Base-by-base conservation (phyloP, 805 yeast genomes). In the Lipomyces yamanashiensis region DNA sequence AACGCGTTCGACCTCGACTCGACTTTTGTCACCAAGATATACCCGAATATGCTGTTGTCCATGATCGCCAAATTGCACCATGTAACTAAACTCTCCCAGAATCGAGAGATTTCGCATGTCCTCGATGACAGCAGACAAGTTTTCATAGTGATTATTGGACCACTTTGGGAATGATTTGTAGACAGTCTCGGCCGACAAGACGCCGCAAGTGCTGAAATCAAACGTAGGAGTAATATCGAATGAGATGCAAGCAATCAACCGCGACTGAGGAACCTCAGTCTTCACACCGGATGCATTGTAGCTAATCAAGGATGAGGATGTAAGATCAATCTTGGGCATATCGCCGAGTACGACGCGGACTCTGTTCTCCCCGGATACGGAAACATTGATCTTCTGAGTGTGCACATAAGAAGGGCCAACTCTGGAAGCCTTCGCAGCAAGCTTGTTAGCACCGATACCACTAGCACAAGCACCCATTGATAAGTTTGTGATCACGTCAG, bases 171-270 rank as follows among this genome's bases (percentile, higher is more conserved):
- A 71, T 28, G 76, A 74, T 13, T 68, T 71, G 28, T 33, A n/a
- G 59, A 84, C 62, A n/a, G 81, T 74, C 39, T 80, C 82, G 33
- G 79, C 79, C 62, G 83, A 80, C 60, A 84, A 77, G 34, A 69
- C 75, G 13, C 78, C 72, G 59, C 77, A 74, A n/a, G 79, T 67
- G n/a, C 82, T 79, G 53, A 81, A 71, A 21, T 73, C 59, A 48
- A 80, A 62, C 1, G 72, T 72, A 54, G 85, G 82, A 17, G 74
- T 70, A 28, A 86, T 66, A 44, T 76, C 78, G 70, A 89, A 87
- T 10, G 55, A 49, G 17, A 49, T n/a, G 34, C 49, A 57, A 3
- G 41, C 61, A n/a, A 40, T 34, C 17, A 13, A n/a, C 7, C n/a
- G 61, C 17, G 37, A 6, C 34, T 39, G 28, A 28, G 54, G 7